Conservation (phyloP, 169 alveolate genomes). For the Plasmodium falciparum region DNA sequence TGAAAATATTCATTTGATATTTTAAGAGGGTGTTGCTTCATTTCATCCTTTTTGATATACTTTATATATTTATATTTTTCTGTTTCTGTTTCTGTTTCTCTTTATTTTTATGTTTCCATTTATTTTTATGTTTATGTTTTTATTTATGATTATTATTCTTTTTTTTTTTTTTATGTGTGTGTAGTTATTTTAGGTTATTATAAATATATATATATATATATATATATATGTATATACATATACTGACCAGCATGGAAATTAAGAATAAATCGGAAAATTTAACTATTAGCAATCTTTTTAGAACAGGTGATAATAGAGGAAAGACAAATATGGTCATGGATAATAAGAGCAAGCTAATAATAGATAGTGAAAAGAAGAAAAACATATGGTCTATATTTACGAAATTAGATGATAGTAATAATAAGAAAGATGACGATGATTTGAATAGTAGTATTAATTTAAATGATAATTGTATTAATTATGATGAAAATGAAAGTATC, state of each 20-base stretch:
- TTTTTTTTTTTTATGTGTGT: no score
- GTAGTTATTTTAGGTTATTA: no score
- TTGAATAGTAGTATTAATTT: background rate
- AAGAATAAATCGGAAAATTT: conserved; percentile 1
- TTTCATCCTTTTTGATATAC: no score
- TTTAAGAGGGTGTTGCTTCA: no score
- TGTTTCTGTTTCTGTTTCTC: no score
- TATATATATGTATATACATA: no score
- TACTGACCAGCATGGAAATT: background rate
- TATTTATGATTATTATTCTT: no score
- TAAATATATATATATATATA: no score
- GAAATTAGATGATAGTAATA: conserved; percentile 7
- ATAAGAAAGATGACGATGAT: background rate
- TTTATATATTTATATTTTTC: no score
- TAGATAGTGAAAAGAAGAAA: conserved; percentile 41
- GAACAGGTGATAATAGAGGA: background rate
- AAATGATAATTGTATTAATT: background rate
- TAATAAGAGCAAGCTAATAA: conserved; percentile 18
- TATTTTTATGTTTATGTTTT: no score
- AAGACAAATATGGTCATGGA: background rate
- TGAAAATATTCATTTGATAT: no score
- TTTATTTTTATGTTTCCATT: no score
- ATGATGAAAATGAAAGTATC: background rate
- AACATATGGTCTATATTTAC: conserved; percentile 64
- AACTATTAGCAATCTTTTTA: background rate